These are phyloP conservation scores for Pichia sp. DNA, from an alignment of 1,139 yeast species.

Conservation along the genomic window DNA sequence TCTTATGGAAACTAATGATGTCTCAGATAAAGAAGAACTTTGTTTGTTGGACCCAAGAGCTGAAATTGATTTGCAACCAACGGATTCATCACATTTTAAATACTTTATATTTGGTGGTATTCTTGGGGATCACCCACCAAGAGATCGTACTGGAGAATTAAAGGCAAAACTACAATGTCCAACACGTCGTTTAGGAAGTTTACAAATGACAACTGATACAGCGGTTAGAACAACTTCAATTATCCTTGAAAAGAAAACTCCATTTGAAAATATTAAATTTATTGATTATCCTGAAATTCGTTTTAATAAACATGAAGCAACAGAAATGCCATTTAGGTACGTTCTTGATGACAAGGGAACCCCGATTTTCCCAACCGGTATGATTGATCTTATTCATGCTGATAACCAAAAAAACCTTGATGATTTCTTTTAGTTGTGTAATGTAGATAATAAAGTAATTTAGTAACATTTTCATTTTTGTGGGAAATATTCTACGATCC, in stretches of 20 bases:
- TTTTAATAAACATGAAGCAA: constrained; percentile 80
- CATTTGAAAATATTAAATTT: constrained; percentile 68
- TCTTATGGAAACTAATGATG: constrained; percentile 23
- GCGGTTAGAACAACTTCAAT: constrained; percentile 86
- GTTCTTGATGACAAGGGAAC: constrained; percentile 54
- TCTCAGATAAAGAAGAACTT: constrained; percentile 41
- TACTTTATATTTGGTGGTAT: constrained; percentile 95
- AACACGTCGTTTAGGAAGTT: constrained; percentile 77
- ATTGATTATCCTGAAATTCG: constrained; percentile 92
- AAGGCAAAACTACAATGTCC: constrained; percentile 71
- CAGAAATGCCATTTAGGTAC: constrained; percentile 97
- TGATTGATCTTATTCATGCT: constrained; percentile 76
- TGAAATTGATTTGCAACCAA: constrained; percentile 60
- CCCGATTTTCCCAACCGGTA: constrained; percentile 88
- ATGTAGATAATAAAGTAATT: neutral
- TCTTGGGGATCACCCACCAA: constrained; percentile 92
- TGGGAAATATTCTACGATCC: neutral
- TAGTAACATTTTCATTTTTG: neutral
- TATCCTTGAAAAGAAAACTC: constrained; percentile 48
- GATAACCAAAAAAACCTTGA: constrained; percentile 79
- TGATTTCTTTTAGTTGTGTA: constrained; percentile 37
- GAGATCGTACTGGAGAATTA: constrained; percentile 89
- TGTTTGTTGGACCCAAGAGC: constrained; percentile 91
- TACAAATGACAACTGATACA: constrained; percentile 97
- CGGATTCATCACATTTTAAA: constrained; percentile 59